A percentile compares a stretch with the other conserved stretches of the same genome.
These are phyloP conservation scores for Saccharomycopsis synnaedendra DNA, from an alignment of 805 yeast species.

Conservation along the genomic window DNA sequence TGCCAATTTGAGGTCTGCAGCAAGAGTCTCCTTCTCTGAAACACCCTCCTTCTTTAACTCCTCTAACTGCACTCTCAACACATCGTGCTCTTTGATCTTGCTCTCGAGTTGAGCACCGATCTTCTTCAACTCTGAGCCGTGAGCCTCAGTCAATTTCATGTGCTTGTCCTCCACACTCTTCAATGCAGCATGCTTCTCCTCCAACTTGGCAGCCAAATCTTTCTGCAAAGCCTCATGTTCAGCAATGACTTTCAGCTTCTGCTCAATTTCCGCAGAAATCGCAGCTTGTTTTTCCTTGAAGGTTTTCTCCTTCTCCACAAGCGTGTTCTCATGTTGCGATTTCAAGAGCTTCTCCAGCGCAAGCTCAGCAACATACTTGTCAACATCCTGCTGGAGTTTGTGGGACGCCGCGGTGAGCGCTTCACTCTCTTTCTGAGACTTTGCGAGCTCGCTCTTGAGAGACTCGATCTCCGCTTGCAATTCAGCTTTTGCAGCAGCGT, in stretches of 20 bases:
- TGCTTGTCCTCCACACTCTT: no score
- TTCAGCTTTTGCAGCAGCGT: neutral
- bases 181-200: neutral
- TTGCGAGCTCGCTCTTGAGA: neutral
- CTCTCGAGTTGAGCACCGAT: no score
- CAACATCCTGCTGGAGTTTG: constrained; percentile 2
- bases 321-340: neutral
- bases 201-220: neutral
- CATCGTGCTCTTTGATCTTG: neutral
- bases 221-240: constrained; percentile 5
- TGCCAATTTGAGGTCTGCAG: neutral
- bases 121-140: no score
- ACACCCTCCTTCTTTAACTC: constrained; percentile 4
- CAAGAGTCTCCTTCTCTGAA: neutral
- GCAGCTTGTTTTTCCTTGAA: constrained; percentile 5
- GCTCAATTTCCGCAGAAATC: constrained; percentile 5
- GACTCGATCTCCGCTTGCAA: neutral
- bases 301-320: neutral
- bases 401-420: neutral
- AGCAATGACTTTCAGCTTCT: constrained; percentile 3
- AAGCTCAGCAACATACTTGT: constrained; percentile 10
- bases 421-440: neutral
- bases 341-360: constrained; percentile 9
- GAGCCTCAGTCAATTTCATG: no score
- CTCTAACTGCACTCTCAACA: neutral